Evolutionary conservation across 371 early-diverging fungal species (phyloP).

Genomic region (Rhizopus microsporus): DNA sequence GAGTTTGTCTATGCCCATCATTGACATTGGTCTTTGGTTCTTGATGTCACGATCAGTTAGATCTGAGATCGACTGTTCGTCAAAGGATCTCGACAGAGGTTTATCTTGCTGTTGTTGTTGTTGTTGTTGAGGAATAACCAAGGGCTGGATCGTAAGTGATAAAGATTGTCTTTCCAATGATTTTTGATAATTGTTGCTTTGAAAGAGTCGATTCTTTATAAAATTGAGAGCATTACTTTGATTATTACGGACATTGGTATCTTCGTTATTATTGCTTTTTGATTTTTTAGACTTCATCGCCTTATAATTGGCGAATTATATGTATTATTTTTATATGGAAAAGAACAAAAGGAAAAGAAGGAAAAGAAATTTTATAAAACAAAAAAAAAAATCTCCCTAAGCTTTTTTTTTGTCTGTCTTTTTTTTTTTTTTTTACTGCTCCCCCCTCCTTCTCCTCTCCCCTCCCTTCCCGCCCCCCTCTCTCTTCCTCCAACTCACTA

Average conservation of each 20-base stretch:
- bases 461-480: background rate
- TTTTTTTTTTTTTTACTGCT: background rate
- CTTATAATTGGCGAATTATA: slow-evolving; percentile 13
- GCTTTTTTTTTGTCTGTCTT: background rate
- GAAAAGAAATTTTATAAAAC: slow-evolving; percentile 10
- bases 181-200: slow-evolving; percentile 3
- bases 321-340: slow-evolving; percentile 1
- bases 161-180: background rate
- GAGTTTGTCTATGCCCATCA: slow-evolving; percentile 22
- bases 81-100: slow-evolving; percentile 13
- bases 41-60: background rate
- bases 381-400: slow-evolving; percentile 14
- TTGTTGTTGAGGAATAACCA: background rate
- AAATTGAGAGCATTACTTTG: slow-evolving; percentile 23
- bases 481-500: too few species aligned
- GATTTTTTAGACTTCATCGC: slow-evolving; percentile 28
- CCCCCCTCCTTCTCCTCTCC: slow-evolving; percentile 2
- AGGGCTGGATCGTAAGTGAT: background rate
- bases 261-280: slow-evolving; percentile 5
- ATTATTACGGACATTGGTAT: background rate
- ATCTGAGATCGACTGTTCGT: slow-evolving; percentile 7
- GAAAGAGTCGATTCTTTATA: slow-evolving; percentile 26
- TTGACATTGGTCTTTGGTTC: slow-evolving; percentile 17
- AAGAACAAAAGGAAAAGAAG: slow-evolving; percentile 2
- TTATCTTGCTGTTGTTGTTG: slow-evolving; percentile 5